Evolutionary conservation across 441 rosid genomes (phyloP).

Genomic region (Euphorbia celastroides): DNA sequence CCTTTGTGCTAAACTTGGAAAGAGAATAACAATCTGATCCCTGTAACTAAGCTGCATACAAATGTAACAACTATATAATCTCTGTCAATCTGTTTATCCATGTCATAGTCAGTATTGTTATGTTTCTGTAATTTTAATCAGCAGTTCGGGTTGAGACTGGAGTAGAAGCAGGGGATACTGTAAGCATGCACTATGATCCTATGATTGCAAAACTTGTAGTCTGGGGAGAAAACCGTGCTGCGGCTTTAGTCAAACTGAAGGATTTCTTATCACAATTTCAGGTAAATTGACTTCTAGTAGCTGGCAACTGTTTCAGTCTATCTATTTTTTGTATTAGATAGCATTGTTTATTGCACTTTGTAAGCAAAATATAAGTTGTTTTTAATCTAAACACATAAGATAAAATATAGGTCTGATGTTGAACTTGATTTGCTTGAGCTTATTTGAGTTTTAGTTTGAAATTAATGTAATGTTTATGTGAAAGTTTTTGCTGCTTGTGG

Average conservation of each 20-base stretch:
- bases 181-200: slow-evolving; percentile 99
- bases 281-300: slow-evolving; percentile 29
- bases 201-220: slow-evolving; percentile 99
- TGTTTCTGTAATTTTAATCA: slow-evolving; percentile 15
- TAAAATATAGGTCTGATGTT: neutral
- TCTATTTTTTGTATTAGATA: neutral
- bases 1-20: neutral
- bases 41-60: neutral
- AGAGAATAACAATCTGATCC: neutral
- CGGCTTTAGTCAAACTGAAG: slow-evolving; percentile 82
- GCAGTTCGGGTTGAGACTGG: slow-evolving; percentile 95
- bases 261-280: slow-evolving; percentile 85
- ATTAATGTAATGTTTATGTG: neutral
- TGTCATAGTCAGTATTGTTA: slow-evolving; percentile 7
- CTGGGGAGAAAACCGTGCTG: slow-evolving; percentile 77
- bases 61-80: neutral
- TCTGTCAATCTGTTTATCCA: neutral
- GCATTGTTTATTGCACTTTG: neutral
- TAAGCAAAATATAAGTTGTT: neutral
- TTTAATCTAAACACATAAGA: neutral
- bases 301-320: neutral
- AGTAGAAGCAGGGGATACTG: slow-evolving; percentile 85
- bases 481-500: neutral
- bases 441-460: neutral
- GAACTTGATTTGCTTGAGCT: neutral